phyloP scores from a whole-genome alignment of 2,329 filamentous ascomycete species.

The Penicillium griseofulvum region DNA sequence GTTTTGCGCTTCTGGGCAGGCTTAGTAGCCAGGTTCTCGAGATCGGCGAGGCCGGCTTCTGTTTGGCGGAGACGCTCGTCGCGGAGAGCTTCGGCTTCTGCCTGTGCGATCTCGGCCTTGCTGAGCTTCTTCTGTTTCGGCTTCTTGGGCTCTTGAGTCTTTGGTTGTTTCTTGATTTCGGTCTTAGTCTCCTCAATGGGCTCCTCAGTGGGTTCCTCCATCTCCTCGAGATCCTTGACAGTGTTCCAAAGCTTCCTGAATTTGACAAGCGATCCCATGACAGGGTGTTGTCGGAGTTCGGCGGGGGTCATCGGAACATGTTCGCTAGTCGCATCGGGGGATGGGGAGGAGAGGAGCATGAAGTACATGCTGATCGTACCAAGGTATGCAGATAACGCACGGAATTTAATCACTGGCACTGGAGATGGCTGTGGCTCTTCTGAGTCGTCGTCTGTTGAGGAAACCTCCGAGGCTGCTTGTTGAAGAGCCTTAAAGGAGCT shows the following conservation, averaged over 20 bases:
- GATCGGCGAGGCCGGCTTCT: conserved; percentile 70
- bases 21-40: conserved; percentile 60
- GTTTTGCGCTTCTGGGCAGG: conserved; percentile 47
- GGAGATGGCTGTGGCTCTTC: conserved; percentile 46
- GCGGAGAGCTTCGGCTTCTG: conserved; percentile 53
- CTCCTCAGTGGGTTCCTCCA: conserved; percentile 23
- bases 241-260: conserved; percentile 78
- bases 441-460: conserved; percentile 33
- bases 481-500: conserved; percentile 58
- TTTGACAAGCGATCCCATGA: conserved; percentile 81
- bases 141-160: conserved; percentile 39
- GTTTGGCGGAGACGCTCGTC: conserved; percentile 55
- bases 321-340: conserved; percentile 56
- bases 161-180: conserved; percentile 27
- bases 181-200: conserved; percentile 18
- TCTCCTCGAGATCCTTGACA: conserved; percentile 64
- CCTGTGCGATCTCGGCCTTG: conserved; percentile 54
- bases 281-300: conserved; percentile 82
- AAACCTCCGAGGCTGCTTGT: conserved; percentile 58
- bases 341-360: conserved; percentile 80
- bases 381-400: conserved; percentile 80
- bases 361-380: conserved; percentile 91
- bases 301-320: conserved; percentile 66
- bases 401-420: conserved; percentile 68
- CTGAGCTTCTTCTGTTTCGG: conserved; percentile 45